Conservation (phyloP, 352 stramenopile genomes). For the Bremia lactucae region DNA sequence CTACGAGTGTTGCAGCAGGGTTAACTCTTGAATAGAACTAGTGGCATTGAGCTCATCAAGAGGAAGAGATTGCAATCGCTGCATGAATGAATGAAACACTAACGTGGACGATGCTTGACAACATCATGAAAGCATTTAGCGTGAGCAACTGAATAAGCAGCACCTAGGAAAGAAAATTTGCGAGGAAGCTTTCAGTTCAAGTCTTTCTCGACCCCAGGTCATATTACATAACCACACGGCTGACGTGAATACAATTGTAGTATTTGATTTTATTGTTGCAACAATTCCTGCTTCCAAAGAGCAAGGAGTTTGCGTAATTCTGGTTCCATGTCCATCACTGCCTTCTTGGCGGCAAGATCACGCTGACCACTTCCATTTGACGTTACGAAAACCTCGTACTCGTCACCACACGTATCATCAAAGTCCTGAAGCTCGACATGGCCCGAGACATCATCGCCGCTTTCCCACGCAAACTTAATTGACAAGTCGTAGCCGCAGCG, state of each 20-base stretch:
- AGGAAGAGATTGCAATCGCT: too few species aligned
- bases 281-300: constrained; percentile 63
- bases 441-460: constrained; percentile 38
- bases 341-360: constrained; percentile 41
- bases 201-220: constrained; percentile 5
- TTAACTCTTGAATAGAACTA: constrained; percentile 31
- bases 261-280: constrained; percentile 54
- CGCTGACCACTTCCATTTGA: constrained; percentile 34
- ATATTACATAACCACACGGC: not conserved
- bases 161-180: too few species aligned
- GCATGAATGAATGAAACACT: too few species aligned
- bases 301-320: constrained; percentile 58
- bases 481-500: constrained; percentile 76
- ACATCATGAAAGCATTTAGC: too few species aligned
- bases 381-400: constrained; percentile 65
- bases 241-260: constrained; percentile 17
- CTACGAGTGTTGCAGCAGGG: constrained; percentile 25
- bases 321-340: constrained; percentile 42
- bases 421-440: constrained; percentile 78
- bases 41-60: constrained; percentile 20
- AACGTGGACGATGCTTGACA: too few species aligned
- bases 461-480: constrained; percentile 70
- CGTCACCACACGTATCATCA: constrained; percentile 72
- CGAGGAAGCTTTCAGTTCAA: too few species aligned
- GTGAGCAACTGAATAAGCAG: too few species aligned